A percentile compares a stretch with the other conserved stretches of the same genome.
phyloP scores from a whole-genome alignment of 2,329 filamentous ascomycete genomes.

The Aspergillus terreus region DNA sequence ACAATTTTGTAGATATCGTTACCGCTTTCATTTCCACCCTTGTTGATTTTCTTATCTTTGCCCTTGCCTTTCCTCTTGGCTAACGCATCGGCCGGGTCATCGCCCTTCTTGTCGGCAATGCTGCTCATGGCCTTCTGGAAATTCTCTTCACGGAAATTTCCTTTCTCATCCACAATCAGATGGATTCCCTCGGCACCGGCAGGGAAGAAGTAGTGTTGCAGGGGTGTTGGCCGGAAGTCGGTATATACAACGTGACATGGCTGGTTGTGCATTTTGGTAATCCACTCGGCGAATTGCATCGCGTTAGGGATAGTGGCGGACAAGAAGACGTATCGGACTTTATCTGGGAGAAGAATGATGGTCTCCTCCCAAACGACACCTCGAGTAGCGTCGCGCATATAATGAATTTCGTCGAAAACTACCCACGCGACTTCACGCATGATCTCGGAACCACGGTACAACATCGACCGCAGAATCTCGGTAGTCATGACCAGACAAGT shows the following conservation, averaged over 20 bases:
- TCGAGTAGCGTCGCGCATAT: slow-evolving; percentile 88
- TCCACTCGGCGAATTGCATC: slow-evolving; percentile 99
- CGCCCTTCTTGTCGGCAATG: slow-evolving; percentile 82
- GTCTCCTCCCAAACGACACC: slow-evolving; percentile 99
- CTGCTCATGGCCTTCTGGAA: slow-evolving; percentile 94
- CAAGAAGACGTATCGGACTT: slow-evolving; percentile 97
- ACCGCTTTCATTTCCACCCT: slow-evolving; percentile 68
- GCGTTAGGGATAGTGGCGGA: slow-evolving; percentile 98
- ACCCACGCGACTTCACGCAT: slow-evolving; percentile 99
- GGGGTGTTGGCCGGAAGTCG: slow-evolving; percentile 91
- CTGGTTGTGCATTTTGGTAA: slow-evolving; percentile 94
- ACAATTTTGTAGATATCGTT: slow-evolving; percentile 97
- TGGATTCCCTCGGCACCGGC: slow-evolving; percentile 89
- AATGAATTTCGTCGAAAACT: slow-evolving; percentile 97
- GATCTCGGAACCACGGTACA: slow-evolving; percentile 96
- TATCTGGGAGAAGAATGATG: slow-evolving; percentile 95
- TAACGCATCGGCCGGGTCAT: slow-evolving; percentile 73
- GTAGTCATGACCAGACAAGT: slow-evolving; percentile 99
- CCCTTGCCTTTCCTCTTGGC: slow-evolving; percentile 82
- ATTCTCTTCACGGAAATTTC: slow-evolving; percentile 92
- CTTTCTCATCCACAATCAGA: slow-evolving; percentile 93
- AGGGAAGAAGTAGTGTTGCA: slow-evolving; percentile 98
- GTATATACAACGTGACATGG: slow-evolving; percentile 99
- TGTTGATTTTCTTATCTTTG: slow-evolving; percentile 88
- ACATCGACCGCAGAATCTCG: slow-evolving; percentile 97